Evolutionary conservation across 2,329 filamentous ascomycete species (phyloP), one percentile per base, ranked within the genome.

Genomic region (Pseudogymnoascus sp.): DNA sequence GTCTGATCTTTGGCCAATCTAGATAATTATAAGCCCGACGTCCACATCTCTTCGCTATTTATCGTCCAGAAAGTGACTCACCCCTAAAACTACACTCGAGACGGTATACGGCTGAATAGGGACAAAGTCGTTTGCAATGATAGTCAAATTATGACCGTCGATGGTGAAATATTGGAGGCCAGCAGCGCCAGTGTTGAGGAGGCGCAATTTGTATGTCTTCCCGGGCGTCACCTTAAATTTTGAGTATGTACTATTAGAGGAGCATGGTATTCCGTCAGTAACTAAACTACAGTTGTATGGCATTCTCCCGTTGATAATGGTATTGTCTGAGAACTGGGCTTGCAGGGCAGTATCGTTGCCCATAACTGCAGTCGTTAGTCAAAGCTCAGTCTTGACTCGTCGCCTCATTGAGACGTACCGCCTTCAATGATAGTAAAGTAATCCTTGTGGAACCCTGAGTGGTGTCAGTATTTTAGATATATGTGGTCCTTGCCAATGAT

Each of bases 51-150:
- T 37, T 15, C 12, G 15, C 2, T 52, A 29, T 29, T 52, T 7
- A 52, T 7, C 29, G 18, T 31, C 27, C 27, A 4, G n/a, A 7
- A 55, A 55, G 1, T 2, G 9, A 33, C 48, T 55, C 15, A 55
- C 48, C n/a, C 27, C 48, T 12, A 55, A 21, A 55, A 10, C 12
- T 33, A 55, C 48, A 18, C 5, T 33, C 15, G 86, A 2, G 74
- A 64, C 12, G 72, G 69, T 58, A 72, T 73, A 4, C 74, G 75
- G 68, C 85, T 77, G 27, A 81, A 87, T 76, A 1, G 84, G 82
- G 0, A 87, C 82, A 12, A 78, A 72, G 52, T 87, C 79, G 69
- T 90, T 90, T 73, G 87, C 87, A 60, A 90, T 78, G 5, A 81
- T 82, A 0, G 86, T 87, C 7, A 84, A 69, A 3, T 80, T 84